These are phyloP conservation scores for Trypanosoma mega DNA, from an alignment of 208 protist genomes.

Conservation along the genomic window DNA sequence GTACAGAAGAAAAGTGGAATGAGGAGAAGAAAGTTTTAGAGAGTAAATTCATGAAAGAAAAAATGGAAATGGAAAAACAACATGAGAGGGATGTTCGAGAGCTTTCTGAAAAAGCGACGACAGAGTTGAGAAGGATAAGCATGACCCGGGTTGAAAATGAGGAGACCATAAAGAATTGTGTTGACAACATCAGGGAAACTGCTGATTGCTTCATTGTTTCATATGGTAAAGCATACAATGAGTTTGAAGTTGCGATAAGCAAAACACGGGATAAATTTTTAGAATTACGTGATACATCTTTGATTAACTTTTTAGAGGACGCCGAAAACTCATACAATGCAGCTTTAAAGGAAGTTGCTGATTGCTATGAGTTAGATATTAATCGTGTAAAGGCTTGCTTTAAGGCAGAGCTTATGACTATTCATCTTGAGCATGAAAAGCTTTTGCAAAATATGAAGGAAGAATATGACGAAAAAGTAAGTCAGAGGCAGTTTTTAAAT, in stretches of 20 bases:
- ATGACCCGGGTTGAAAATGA: neutral
- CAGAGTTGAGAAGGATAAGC: slow-evolving; percentile 1
- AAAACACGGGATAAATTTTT: slow-evolving; percentile 1
- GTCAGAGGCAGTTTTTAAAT: no score
- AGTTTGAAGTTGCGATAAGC: slow-evolving; percentile 1
- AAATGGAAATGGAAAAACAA: slow-evolving; percentile 14
- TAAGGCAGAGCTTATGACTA: neutral
- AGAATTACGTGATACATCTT: neutral
- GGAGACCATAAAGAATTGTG: slow-evolving; percentile 1
- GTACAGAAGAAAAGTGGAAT: slow-evolving; percentile 3
- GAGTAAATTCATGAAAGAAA: slow-evolving; percentile 10
- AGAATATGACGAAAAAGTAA: slow-evolving; percentile 3
- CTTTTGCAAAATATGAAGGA: neutral
- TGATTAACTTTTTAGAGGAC: slow-evolving; percentile 5
- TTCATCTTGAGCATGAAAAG: neutral
- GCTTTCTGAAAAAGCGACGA: neutral
- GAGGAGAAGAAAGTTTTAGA: slow-evolving; percentile 10
- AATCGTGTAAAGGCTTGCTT: slow-evolving; percentile 15
- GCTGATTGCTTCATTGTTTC: slow-evolving; percentile 11
- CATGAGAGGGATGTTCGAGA: neutral
- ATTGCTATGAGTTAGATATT: slow-evolving; percentile 15
- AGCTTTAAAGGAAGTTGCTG: slow-evolving; percentile 7
- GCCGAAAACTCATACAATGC: slow-evolving; percentile 10
- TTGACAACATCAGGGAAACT: slow-evolving; percentile 2
- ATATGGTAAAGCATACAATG: slow-evolving; percentile 15